Percentiles rank a stretch among this genome's conserved stretches.
Conservation (phyloP, 345 rosid genomes). For the Hibiscus trionum region DNA sequence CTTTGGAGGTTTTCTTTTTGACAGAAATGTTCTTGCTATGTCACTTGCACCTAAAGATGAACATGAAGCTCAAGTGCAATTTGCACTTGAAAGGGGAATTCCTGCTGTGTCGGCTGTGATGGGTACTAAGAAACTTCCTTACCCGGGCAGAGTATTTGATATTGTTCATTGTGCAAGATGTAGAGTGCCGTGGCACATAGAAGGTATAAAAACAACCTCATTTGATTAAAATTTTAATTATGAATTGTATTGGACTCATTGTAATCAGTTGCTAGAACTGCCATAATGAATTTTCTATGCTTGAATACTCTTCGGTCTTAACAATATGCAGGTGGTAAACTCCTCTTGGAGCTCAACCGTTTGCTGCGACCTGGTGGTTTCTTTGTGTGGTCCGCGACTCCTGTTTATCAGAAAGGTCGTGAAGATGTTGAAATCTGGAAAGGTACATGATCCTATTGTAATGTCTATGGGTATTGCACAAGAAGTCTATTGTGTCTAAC, state of each 20-base stretch:
- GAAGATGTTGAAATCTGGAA: conserved; percentile 91
- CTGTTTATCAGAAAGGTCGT: conserved; percentile 67
- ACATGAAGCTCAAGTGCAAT: conserved; percentile 97
- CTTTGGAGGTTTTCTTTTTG: background rate
- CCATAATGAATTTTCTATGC: background rate
- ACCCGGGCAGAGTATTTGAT: conserved; percentile 88
- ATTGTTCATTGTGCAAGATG: conserved; percentile 95
- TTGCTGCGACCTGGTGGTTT: conserved; percentile 84
- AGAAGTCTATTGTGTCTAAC: conserved; percentile 20
- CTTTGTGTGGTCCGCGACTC: conserved; percentile 97
- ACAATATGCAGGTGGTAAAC: conserved; percentile 65
- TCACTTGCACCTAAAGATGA: conserved; percentile 99
- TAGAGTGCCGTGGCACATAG: conserved; percentile 99
- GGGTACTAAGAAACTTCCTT: conserved; percentile 96
- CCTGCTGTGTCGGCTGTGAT: conserved; percentile 96
- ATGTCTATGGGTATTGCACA: background rate
- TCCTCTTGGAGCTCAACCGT: conserved; percentile 88
- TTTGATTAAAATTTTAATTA: background rate
- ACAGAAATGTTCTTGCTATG: conserved; percentile 64
- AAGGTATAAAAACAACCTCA: conserved; percentile 40
- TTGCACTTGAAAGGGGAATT: conserved; percentile 97
- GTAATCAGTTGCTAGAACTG: background rate
- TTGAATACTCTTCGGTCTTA: background rate
- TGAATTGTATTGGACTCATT: background rate
- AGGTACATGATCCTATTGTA: conserved; percentile 37